Conservation (phyloP, 352 stramenopile species). For the Pythium sp. region DNA sequence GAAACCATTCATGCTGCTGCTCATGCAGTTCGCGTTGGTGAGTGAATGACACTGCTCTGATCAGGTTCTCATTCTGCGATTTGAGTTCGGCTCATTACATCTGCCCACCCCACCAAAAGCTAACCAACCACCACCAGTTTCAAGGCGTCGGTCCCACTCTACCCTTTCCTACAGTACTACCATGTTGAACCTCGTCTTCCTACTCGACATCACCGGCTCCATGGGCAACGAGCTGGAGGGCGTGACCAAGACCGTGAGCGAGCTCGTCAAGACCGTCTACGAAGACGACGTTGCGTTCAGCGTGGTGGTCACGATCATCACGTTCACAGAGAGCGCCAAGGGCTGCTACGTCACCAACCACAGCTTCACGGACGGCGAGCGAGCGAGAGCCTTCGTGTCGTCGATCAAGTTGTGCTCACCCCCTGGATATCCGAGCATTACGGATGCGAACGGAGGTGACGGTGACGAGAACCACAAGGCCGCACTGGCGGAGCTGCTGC, state of each 20-base stretch:
- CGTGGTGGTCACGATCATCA: slow-evolving; percentile 72
- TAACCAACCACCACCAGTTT: not conserved
- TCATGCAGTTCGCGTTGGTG: not conserved
- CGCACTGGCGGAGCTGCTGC: slow-evolving; percentile 48
- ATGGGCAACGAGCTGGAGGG: slow-evolving; percentile 56
- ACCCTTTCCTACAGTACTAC: not conserved
- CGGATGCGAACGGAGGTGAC: slow-evolving; percentile 41
- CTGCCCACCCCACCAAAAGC: not conserved
- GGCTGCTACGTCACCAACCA: slow-evolving; percentile 64
- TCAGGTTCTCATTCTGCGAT: slow-evolving; percentile 9
- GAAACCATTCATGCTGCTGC: no score
- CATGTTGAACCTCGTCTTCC: slow-evolving; percentile 71
- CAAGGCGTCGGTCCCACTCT: not conserved
- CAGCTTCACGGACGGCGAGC: slow-evolving; percentile 52
- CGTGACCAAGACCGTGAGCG: slow-evolving; percentile 52
- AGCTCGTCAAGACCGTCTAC: slow-evolving; percentile 49
- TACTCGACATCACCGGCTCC: slow-evolving; percentile 75
- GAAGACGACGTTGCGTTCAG: slow-evolving; percentile 34
- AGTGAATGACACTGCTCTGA: not conserved
- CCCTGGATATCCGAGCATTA: slow-evolving; percentile 21
- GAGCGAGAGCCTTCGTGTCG: slow-evolving; percentile 36
- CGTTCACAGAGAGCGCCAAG: slow-evolving; percentile 49
- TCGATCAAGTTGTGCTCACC: slow-evolving; percentile 23
- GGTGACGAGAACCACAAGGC: slow-evolving; percentile 74
- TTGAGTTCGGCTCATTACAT: slow-evolving; percentile 6